Conservation (phyloP, 805 yeast species). For the Myxozyma monticola region DNA sequence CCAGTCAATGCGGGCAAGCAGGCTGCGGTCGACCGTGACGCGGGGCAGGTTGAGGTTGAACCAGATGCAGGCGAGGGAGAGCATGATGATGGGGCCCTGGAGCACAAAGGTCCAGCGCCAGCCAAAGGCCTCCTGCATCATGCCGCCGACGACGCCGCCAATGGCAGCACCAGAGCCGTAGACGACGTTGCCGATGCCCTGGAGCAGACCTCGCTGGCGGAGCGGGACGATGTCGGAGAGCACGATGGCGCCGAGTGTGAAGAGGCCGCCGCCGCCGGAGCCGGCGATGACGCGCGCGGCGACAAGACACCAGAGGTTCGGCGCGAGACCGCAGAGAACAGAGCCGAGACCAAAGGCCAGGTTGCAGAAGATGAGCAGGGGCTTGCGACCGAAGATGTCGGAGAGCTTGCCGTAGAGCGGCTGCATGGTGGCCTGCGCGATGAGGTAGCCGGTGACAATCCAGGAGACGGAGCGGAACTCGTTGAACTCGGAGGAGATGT, state of each 20-base stretch:
- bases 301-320: slow-evolving; percentile 40
- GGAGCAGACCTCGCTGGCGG: slow-evolving; percentile 76
- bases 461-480: slow-evolving; percentile 57
- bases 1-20: slow-evolving; percentile 62
- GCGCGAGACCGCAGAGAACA: slow-evolving; percentile 49
- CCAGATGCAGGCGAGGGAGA: slow-evolving; percentile 41
- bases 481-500: slow-evolving; percentile 60
- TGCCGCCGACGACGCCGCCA: slow-evolving; percentile 63
- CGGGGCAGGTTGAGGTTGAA: slow-evolving; percentile 32
- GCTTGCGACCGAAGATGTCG: slow-evolving; percentile 53
- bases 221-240: slow-evolving; percentile 74
- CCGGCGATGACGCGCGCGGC: slow-evolving; percentile 69
- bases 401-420: slow-evolving; percentile 72
- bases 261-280: slow-evolving; percentile 90
- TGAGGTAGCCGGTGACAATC: slow-evolving; percentile 73
- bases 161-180: slow-evolving; percentile 74
- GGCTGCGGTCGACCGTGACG: slow-evolving; percentile 43
- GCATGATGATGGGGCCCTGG: slow-evolving; percentile 45
- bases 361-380: slow-evolving; percentile 46
- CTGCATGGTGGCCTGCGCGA: slow-evolving; percentile 73
- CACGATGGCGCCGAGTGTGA: slow-evolving; percentile 71
- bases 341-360: slow-evolving; percentile 52
- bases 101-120: slow-evolving; percentile 59
- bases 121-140: slow-evolving; percentile 52
- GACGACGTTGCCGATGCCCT: slow-evolving; percentile 76